Base-by-base conservation (phyloP, 2,329 filamentous ascomycete genomes). In the Emergomyces pasteurianus region DNA sequence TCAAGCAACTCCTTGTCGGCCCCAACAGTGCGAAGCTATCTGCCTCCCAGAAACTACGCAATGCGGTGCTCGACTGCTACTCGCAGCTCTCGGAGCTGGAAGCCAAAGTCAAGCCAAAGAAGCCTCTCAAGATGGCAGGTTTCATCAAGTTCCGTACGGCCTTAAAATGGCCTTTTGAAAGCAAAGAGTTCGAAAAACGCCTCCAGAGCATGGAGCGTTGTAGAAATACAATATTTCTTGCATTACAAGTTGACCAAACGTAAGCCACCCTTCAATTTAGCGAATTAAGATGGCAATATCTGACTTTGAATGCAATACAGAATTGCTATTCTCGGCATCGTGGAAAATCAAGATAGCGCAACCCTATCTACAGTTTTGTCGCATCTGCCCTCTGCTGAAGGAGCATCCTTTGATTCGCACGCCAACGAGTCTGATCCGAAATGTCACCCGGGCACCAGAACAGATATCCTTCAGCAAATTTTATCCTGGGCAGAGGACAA, bases 371-470 rank as follows among this genome's bases (percentile, higher is more conserved):
- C 14, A 34, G 31, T 46, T 26, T 23, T 57, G 16, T 57, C 40
- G 16, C n/a, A 57, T 7, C 54, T 61, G 23, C 54, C 26, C 36
- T 38, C 47, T 7, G 60, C 55, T 21, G 56, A 58, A 8, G 60
- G 56, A 16, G 60, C 60, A n/a, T 34, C 26, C 38, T 60, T 60
- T 34, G 58, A 62, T 57, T 40, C 50, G n/a, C 53, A 60, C 18
- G 60, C 52, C n/a, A 60, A 57, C 21, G 40, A 62, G 21, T 50
- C 50, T 52, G 49, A 56, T 43, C 49, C 58, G 2, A 42, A 23
- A 62, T 70, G 67, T 53, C 61, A 68, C 56, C 52, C 40, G n/a
- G 60, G 63, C 12, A 70, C 68, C 18, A 47, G 65, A 52, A 50
- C 62, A 12, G 60, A 67, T n/a, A 40, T 69, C 52, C 65, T 67